These are phyloP conservation scores for Strobilomyces dryophilus DNA, from an alignment of 768 basidiomycete species.

Conservation along the genomic window DNA sequence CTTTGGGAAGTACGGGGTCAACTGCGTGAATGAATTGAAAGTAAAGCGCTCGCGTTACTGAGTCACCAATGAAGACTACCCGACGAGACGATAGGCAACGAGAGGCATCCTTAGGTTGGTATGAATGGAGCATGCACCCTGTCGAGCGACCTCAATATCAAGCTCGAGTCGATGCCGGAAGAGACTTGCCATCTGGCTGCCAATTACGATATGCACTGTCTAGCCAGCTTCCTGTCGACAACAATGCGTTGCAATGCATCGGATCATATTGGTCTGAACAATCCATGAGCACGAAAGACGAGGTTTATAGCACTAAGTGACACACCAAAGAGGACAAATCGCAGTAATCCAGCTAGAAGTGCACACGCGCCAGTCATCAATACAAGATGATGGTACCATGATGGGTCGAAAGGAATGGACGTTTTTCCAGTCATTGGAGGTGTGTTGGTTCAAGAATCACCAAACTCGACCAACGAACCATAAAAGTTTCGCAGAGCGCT, in stretches of 20 bases:
- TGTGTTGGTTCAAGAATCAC: not conserved
- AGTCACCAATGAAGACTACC: slow-evolving; percentile 82
- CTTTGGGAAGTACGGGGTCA: slow-evolving; percentile 52
- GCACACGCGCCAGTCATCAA: slow-evolving; percentile 37
- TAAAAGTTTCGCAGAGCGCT: too few relatives aligned
- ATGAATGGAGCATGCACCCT: slow-evolving; percentile 81
- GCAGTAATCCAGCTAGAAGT: slow-evolving; percentile 40
- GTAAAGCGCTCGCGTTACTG: slow-evolving; percentile 74
- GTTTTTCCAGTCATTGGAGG: slow-evolving; percentile 23
- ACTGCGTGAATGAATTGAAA: slow-evolving; percentile 64
- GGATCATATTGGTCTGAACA: slow-evolving; percentile 66
- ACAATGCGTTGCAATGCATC: slow-evolving; percentile 64
- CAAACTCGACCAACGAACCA: not conserved
- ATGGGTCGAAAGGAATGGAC: slow-evolving; percentile 37
- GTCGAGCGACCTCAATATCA: slow-evolving; percentile 9
- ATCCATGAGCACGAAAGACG: slow-evolving; percentile 3
- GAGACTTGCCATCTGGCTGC: slow-evolving; percentile 72
- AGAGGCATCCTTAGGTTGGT: slow-evolving; percentile 50
- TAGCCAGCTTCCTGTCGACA: slow-evolving; percentile 76
- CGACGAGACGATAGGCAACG: slow-evolving; percentile 55
- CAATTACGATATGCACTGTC: slow-evolving; percentile 64
- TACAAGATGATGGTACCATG: slow-evolving; percentile 50
- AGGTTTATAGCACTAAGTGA: not conserved
- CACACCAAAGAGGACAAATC: slow-evolving; percentile 44
- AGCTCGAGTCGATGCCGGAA: slow-evolving; percentile 21